These are phyloP conservation scores for Nigrospora oryzae DNA, from an alignment of 2,329 filamentous ascomycete genomes.

Conservation along the genomic window DNA sequence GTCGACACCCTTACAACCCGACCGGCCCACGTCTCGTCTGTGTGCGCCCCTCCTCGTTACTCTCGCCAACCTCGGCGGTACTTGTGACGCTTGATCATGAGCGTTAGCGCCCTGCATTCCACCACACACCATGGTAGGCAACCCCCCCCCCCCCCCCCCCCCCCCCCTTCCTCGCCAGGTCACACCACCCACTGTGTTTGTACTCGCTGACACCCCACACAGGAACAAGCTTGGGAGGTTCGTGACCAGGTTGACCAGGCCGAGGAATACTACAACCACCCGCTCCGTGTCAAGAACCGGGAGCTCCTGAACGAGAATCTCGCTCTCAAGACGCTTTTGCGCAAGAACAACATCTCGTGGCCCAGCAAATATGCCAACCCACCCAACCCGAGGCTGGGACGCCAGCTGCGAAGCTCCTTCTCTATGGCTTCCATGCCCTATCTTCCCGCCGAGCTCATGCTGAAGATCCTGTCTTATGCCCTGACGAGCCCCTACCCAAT, in stretches of 20 bases:
- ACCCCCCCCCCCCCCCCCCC: no score
- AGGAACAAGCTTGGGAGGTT: slow-evolving; percentile 37
- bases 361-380: slow-evolving; percentile 24
- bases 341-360: slow-evolving; percentile 44
- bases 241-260: slow-evolving; percentile 44
- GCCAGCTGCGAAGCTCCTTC: slow-evolving; percentile 4
- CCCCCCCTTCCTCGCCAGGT: no score
- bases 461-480: slow-evolving; percentile 42
- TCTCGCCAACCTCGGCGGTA: no score
- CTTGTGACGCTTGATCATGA: background rate
- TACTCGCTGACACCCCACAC: background rate
- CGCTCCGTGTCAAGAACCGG: slow-evolving; percentile 37
- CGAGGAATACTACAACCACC: slow-evolving; percentile 36
- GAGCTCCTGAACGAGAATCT: slow-evolving; percentile 39
- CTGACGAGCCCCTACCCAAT: slow-evolving; percentile 40
- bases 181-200: background rate
- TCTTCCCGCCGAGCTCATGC: slow-evolving; percentile 43
- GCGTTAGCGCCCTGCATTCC: background rate
- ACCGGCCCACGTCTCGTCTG: no score
- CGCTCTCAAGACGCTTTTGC: slow-evolving; percentile 40
- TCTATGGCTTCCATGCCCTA: slow-evolving; percentile 22
- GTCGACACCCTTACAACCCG: no score
- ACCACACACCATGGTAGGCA: background rate
- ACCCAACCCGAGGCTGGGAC: slow-evolving; percentile 22
- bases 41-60: no score